phyloP scores from a whole-genome alignment of 306 rosid genomes.

The Rubus parviflorus region DNA sequence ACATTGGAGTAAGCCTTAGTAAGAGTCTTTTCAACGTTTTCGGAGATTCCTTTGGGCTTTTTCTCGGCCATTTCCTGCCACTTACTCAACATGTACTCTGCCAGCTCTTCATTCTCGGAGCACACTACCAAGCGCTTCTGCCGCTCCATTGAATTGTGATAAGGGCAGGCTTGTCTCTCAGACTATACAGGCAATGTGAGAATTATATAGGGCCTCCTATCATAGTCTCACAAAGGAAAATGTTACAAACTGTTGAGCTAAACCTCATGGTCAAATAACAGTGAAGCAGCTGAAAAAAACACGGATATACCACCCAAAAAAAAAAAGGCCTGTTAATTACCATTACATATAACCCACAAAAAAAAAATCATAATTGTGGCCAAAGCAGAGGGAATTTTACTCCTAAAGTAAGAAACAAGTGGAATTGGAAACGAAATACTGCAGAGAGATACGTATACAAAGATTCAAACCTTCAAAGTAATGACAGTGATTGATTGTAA shows the following conservation, averaged over 20 bases:
- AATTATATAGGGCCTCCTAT: neutral
- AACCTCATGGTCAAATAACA: neutral
- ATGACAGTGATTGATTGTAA: no score
- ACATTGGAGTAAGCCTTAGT: constrained; percentile 76
- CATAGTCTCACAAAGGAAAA: neutral
- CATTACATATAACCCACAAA: neutral
- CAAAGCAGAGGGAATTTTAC: neutral
- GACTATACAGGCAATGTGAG: neutral
- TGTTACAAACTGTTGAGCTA: neutral
- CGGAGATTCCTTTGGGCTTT: constrained; percentile 64
- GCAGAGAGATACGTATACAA: no score
- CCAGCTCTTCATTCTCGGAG: constrained; percentile 62
- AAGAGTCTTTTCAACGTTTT: constrained; percentile 63
- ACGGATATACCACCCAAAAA: neutral
- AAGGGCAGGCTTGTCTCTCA: neutral
- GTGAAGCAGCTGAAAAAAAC: neutral
- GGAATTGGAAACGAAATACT: no score
- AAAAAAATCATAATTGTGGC: neutral
- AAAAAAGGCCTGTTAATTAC: neutral
- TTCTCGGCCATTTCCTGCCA: constrained; percentile 68
- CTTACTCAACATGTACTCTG: constrained; percentile 54
- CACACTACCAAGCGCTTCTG: constrained; percentile 44
- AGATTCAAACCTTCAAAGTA: no score
- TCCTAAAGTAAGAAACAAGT: no score
- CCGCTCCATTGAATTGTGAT: constrained; percentile 44